phyloP scores from a whole-genome alignment of 306 rosid genomes.

The Glycine latifolia region DNA sequence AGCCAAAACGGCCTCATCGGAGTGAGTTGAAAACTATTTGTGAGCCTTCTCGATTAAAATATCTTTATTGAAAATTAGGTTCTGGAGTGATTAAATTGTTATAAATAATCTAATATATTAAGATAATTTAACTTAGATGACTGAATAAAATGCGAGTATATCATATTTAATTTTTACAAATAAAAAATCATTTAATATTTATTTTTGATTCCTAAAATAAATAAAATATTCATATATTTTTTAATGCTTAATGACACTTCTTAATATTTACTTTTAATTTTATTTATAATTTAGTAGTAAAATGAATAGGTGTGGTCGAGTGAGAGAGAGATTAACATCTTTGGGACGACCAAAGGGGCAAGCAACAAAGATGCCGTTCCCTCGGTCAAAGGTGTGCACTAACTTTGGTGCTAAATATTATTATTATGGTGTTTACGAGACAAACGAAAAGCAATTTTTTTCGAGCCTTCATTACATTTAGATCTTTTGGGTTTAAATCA shows the following conservation, averaged over 20 bases:
- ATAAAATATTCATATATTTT: too few species aligned
- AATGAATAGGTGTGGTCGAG: background rate
- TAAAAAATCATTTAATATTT: too few species aligned
- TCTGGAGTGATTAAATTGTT: too few species aligned
- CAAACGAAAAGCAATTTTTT: background rate
- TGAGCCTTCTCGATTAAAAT: background rate
- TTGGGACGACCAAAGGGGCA: constrained; percentile 49
- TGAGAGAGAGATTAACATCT: constrained; percentile 2
- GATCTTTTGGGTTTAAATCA: background rate
- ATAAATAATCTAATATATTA: too few species aligned
- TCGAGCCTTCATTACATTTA: background rate
- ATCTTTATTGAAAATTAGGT: background rate
- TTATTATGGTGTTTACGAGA: constrained; percentile 16
- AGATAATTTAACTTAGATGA: too few species aligned
- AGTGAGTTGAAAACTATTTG: constrained; percentile 30
- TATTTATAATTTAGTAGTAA: background rate
- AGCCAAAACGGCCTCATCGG: background rate
- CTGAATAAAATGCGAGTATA: too few species aligned
- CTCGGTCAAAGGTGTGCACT: constrained; percentile 45
- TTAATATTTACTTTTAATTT: background rate
- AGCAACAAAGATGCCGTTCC: constrained; percentile 52
- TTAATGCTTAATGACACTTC: background rate
- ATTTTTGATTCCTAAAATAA: too few species aligned
- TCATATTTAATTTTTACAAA: too few species aligned
- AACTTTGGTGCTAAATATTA: constrained; percentile 43